Conservation (phyloP, 805 yeast genomes). For the Candida chauliodis region DNA sequence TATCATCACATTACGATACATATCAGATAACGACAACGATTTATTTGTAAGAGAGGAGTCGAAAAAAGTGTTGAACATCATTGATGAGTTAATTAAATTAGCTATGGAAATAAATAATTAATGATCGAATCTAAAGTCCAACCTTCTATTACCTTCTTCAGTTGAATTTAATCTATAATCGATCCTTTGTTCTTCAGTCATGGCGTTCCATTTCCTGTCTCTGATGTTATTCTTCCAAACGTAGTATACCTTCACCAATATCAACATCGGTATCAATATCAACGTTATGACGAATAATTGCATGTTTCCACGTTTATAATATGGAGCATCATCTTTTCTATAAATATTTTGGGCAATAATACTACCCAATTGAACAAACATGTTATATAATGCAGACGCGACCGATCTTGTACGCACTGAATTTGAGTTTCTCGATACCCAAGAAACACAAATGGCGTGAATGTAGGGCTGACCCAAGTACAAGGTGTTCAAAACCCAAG, state of each 20-base stretch:
- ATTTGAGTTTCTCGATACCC: slow-evolving; percentile 62
- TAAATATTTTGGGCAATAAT: slow-evolving; percentile 57
- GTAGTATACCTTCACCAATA: slow-evolving; percentile 36
- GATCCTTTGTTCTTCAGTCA: slow-evolving; percentile 48
- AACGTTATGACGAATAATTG: slow-evolving; percentile 34
- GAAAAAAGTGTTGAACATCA: slow-evolving; percentile 19
- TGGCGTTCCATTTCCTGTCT: slow-evolving; percentile 45
- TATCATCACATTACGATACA: slow-evolving; percentile 40
- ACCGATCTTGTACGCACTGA: slow-evolving; percentile 63
- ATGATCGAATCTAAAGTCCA: slow-evolving; percentile 44
- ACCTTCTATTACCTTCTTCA: slow-evolving; percentile 56
- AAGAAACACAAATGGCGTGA: slow-evolving; percentile 23
- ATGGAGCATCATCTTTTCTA: slow-evolving; percentile 53
- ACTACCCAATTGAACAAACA: slow-evolving; percentile 56
- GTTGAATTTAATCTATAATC: slow-evolving; percentile 43
- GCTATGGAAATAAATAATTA: slow-evolving; percentile 15
- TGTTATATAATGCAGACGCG: slow-evolving; percentile 62
- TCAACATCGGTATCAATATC: slow-evolving; percentile 25
- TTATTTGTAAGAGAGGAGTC: slow-evolving; percentile 61
- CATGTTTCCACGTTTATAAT: slow-evolving; percentile 55
- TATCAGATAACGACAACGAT: slow-evolving; percentile 49
- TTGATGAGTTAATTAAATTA: slow-evolving; percentile 18
- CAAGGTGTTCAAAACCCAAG: slow-evolving; percentile 16
- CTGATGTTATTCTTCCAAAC: slow-evolving; percentile 40
- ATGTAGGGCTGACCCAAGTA: slow-evolving; percentile 30